Percentiles rank a stretch among this genome's conserved stretches.
Conservation (phyloP, 1,139 yeast genomes). For the Sugiyamaella sp. region DNA sequence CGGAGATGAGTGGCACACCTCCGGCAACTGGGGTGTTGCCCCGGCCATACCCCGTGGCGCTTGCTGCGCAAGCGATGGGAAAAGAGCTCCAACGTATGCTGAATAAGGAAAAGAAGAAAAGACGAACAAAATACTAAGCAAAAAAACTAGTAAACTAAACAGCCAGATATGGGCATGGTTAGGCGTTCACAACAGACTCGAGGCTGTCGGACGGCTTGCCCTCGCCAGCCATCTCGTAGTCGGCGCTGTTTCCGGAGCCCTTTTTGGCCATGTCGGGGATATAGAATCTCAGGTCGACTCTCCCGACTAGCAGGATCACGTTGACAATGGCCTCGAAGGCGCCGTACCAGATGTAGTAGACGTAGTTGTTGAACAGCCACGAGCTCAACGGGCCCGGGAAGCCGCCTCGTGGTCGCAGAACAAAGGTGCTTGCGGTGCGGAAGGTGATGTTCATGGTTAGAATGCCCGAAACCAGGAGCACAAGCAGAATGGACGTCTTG, state of each 20-base stretch:
- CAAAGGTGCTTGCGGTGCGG: slow-evolving; percentile 59
- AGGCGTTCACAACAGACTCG: no score
- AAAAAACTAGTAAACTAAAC: not conserved
- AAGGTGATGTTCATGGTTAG: slow-evolving; percentile 59
- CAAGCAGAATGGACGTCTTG: slow-evolving; percentile 46
- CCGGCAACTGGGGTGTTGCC: no score
- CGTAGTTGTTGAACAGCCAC: slow-evolving; percentile 55
- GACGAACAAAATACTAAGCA: not conserved
- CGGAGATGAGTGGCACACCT: no score
- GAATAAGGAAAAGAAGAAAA: not conserved
- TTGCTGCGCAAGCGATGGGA: no score
- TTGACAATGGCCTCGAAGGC: slow-evolving; percentile 61
- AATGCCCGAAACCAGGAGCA: slow-evolving; percentile 54
- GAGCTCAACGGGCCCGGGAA: slow-evolving; percentile 35
- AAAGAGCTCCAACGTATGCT: no score
- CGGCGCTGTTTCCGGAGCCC: not conserved
- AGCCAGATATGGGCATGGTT: no score
- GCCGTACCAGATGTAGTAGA: slow-evolving; percentile 70
- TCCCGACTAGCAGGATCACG: slow-evolving; percentile 57
- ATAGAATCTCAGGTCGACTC: slow-evolving; percentile 77
- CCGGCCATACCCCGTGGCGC: no score
- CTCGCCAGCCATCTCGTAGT: not conserved
- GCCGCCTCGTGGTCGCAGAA: slow-evolving; percentile 39
- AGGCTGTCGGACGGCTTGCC: not conserved
- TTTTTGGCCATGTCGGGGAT: slow-evolving; percentile 56